Evolutionary conservation across 2,329 filamentous ascomycete genomes (phyloP).

Genomic region (Gaeumannomyces sp.): DNA sequence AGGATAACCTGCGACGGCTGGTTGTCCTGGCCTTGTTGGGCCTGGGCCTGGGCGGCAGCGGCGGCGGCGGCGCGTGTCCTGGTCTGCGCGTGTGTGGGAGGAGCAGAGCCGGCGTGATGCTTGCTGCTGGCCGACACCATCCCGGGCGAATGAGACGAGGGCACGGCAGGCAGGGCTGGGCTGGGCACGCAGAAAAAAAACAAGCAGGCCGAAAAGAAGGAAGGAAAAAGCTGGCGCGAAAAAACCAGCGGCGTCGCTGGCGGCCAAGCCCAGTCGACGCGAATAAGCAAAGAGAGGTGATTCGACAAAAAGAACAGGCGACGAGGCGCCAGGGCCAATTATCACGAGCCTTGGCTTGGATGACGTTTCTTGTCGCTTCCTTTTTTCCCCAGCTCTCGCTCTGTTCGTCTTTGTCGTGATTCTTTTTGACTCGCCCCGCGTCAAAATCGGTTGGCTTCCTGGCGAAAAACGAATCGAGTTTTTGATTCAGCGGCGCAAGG

Average conservation of each 20-base stretch:
- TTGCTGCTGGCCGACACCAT: not conserved
- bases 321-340: not conserved
- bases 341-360: not conserved
- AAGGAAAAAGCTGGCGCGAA: not conserved
- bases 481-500: not conserved
- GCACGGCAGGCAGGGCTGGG: not conserved
- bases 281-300: not conserved
- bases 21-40: no score
- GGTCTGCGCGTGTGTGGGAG: not conserved
- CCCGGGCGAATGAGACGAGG: not conserved
- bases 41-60: not conserved
- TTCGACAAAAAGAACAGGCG: not conserved
- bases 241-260: not conserved
- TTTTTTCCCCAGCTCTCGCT: not conserved
- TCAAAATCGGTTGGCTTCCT: not conserved
- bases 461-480: not conserved
- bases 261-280: not conserved
- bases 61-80: not conserved
- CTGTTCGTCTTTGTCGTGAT: not conserved
- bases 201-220: not conserved
- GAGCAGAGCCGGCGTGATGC: not conserved
- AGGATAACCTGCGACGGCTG: not conserved
- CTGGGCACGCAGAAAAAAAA: no score
- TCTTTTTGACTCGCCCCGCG: constrained; percentile 1
- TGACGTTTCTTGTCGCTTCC: not conserved